These are phyloP conservation scores for Xylaria scruposa DNA, from an alignment of 495 filamentous ascomycete species.

Conservation along the genomic window DNA sequence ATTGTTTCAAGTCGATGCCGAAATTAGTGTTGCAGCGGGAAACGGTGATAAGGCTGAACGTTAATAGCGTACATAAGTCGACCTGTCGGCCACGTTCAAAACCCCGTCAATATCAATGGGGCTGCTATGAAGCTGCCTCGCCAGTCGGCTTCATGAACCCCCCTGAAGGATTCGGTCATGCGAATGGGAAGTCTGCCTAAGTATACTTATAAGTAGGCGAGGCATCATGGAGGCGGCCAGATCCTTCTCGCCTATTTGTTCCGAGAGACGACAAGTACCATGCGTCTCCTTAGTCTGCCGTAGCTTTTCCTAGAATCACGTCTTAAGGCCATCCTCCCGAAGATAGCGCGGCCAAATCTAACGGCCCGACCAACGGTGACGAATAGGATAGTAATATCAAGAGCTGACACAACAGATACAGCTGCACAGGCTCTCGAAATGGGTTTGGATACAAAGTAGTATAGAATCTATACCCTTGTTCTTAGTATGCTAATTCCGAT, in stretches of 20 bases:
- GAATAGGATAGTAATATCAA: slow-evolving; percentile 1
- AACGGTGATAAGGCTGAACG: slow-evolving; percentile 10
- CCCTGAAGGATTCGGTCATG: slow-evolving; percentile 7
- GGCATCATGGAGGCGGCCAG: background rate
- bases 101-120: background rate
- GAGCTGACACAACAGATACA: background rate
- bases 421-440: background rate
- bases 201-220: background rate
- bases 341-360: background rate
- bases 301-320: background rate
- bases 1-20: slow-evolving; percentile 12
- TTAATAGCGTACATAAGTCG: background rate
- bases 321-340: slow-evolving; percentile 5
- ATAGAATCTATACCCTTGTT: background rate
- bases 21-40: slow-evolving; percentile 6
- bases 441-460: background rate
- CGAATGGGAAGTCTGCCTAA: background rate
- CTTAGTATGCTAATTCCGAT: slow-evolving; percentile 2
- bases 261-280: slow-evolving; percentile 16
- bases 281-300: slow-evolving; percentile 6
- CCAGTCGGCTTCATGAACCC: background rate
- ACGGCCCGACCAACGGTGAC: slow-evolving; percentile 12
- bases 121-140: slow-evolving; percentile 12
- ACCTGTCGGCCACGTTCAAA: background rate
- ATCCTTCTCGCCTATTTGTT: slow-evolving; percentile 24